phyloP scores from a whole-genome alignment of 257 asterid genomes.

The Perilla frutescens region DNA sequence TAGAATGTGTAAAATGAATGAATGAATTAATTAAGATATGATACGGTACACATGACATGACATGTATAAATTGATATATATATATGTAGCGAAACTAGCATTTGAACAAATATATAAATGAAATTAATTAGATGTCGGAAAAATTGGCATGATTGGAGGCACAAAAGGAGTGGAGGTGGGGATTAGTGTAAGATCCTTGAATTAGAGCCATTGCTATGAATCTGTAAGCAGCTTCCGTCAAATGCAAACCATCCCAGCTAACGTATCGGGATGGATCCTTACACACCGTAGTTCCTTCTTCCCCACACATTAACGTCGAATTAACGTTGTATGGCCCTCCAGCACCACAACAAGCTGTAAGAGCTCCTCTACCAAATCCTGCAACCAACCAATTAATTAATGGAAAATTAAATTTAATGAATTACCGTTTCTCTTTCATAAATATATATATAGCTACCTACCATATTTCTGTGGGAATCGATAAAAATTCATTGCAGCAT shows the following conservation, averaged over 20 bases:
- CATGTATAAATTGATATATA: too few relatives aligned
- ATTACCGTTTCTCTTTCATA: too few relatives aligned
- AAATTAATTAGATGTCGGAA: too few relatives aligned
- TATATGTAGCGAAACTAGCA: too few relatives aligned
- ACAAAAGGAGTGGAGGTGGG: neutral
- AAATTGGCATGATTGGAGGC: too few relatives aligned
- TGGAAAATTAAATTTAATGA: too few relatives aligned
- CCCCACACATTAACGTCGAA: neutral
- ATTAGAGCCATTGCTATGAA: constrained; percentile 31
- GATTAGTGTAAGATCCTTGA: constrained; percentile 32
- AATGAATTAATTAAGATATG: too few relatives aligned
- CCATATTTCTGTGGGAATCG: constrained; percentile 37
- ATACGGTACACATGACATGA: too few relatives aligned
- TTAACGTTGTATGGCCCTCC: constrained; percentile 39
- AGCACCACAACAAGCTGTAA: constrained; percentile 49
- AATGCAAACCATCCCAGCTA: constrained; percentile 53
- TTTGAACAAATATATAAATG: too few relatives aligned
- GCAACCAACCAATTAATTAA: too few relatives aligned
- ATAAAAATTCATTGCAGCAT: constrained; percentile 45
- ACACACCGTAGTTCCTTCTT: constrained; percentile 4
- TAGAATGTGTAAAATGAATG: too few relatives aligned
- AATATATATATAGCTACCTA: neutral
- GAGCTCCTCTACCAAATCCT: constrained; percentile 34
- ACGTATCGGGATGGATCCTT: constrained; percentile 39
- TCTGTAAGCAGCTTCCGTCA: constrained; percentile 50